Percentiles rank a stretch among this genome's conserved stretches.
Evolutionary conservation across 306 rosid species (phyloP).

Genomic region (Trifolium subterraneum): DNA sequence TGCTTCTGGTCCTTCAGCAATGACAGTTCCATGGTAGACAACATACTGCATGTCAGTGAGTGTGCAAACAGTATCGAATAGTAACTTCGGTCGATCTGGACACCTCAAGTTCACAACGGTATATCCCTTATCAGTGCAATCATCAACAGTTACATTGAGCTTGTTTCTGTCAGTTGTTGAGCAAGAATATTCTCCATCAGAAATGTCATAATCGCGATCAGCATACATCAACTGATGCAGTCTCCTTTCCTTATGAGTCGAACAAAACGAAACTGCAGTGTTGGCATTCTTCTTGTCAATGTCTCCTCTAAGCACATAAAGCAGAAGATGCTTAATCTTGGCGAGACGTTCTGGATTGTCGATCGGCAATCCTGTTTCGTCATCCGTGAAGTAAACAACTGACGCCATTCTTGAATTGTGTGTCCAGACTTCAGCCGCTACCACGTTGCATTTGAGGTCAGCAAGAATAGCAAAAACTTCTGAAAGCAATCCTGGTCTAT

Average conservation of each 20-base stretch:
- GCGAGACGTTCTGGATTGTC: constrained; percentile 66
- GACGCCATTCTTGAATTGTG: constrained; percentile 99
- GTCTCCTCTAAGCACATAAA: constrained; percentile 81
- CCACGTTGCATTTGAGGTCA: constrained; percentile 95
- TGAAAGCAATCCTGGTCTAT: constrained; percentile 93
- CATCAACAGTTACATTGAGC: constrained; percentile 70
- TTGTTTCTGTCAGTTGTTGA: constrained; percentile 63
- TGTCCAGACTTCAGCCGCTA: constrained; percentile 98
- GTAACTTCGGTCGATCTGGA: constrained; percentile 85
- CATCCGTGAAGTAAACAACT: constrained; percentile 81
- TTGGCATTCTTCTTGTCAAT: constrained; percentile 84
- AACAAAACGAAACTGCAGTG: constrained; percentile 87
- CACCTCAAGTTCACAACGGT: constrained; percentile 92
- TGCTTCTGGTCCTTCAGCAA: constrained; percentile 95
- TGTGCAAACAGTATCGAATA: constrained; percentile 88
- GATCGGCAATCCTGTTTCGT: constrained; percentile 62
- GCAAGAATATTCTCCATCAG: constrained; percentile 50
- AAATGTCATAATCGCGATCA: constrained; percentile 83
- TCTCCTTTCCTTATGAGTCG: constrained; percentile 97
- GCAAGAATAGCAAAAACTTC: constrained; percentile 96
- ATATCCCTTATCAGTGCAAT: constrained; percentile 84
- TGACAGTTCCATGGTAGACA: constrained; percentile 87
- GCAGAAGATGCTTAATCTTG: constrained; percentile 77
- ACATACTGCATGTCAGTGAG: constrained; percentile 97
- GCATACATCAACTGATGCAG: constrained; percentile 99